These are phyloP conservation scores for Penicillium italicum DNA, from an alignment of 2,329 filamentous ascomycete genomes.

Conservation along the genomic window DNA sequence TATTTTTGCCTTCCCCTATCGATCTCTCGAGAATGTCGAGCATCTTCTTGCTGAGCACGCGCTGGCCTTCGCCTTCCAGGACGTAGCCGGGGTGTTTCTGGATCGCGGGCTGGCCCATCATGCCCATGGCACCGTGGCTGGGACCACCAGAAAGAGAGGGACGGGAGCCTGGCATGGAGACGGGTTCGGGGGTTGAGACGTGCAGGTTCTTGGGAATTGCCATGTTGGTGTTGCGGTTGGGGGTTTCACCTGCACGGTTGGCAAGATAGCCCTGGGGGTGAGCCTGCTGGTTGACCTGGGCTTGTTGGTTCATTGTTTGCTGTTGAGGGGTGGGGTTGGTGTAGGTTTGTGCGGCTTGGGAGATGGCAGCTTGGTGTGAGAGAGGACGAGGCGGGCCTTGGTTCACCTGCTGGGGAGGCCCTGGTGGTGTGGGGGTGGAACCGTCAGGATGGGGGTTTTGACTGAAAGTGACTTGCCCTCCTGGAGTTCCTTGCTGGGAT, in stretches of 20 bases:
- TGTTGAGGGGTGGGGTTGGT: conserved; percentile 33
- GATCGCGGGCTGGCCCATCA: conserved; percentile 83
- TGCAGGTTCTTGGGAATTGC: conserved; percentile 79
- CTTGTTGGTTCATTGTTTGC: conserved; percentile 31
- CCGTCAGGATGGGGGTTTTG: conserved; percentile 32
- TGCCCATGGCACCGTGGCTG: conserved; percentile 70
- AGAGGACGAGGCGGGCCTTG: conserved; percentile 42
- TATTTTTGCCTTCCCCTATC: no score
- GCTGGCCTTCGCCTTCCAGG: conserved; percentile 86
- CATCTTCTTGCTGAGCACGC: conserved; percentile 96
- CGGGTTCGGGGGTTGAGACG: conserved; percentile 67
- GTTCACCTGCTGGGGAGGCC: conserved; percentile 28
- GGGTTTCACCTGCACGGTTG: conserved; percentile 40
- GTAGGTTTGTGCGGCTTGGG: conserved; percentile 44
- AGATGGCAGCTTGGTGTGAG: conserved; percentile 47
- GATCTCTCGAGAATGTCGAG: conserved; percentile 89
- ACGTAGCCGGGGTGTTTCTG: conserved; percentile 77
- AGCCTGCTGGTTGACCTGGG: conserved; percentile 35
- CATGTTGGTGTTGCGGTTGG: conserved; percentile 59
- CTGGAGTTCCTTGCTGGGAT: conserved; percentile 31
- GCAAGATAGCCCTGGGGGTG: conserved; percentile 43
- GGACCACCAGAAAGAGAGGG: conserved; percentile 80
- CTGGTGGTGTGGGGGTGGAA: conserved; percentile 32
- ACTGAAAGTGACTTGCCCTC: conserved; percentile 29
- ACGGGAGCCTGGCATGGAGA: conserved; percentile 66